Conservation (phyloP, 495 filamentous ascomycete genomes). For the Neurospora sp. region DNA sequence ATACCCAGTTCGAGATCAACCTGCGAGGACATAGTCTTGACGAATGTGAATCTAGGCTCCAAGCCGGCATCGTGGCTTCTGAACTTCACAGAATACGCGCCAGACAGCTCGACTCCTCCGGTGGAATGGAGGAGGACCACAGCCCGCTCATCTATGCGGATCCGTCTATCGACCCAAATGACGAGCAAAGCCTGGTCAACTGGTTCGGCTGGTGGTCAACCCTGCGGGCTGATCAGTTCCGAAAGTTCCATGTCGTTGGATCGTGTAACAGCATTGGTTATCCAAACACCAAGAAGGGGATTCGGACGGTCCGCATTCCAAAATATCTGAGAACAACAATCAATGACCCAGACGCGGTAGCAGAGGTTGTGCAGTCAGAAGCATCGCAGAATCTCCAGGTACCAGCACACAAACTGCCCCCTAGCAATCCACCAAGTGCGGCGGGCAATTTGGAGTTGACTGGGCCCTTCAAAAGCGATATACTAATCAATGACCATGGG, state of each 20-base stretch:
- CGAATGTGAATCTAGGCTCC: conserved; percentile 18
- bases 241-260: conserved; percentile 38
- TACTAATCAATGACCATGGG: background rate
- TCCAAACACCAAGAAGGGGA: conserved; percentile 14
- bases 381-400: background rate
- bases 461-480: conserved; percentile 6
- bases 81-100: conserved; percentile 14
- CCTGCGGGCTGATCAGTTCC: conserved; percentile 33
- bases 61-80: conserved; percentile 11
- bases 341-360: conserved; percentile 29
- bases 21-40: conserved; percentile 15
- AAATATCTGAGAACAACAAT: conserved; percentile 27
- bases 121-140: conserved; percentile 19
- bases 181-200: conserved; percentile 42
- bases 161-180: conserved; percentile 35
- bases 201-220: conserved; percentile 47
- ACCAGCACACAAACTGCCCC: background rate
- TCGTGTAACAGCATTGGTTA: conserved; percentile 18
- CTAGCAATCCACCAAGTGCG: background rate
- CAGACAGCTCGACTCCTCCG: conserved; percentile 3
- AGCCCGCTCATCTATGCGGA: conserved; percentile 33
- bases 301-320: conserved; percentile 27
- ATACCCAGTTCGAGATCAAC: conserved; percentile 5
- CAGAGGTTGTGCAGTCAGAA: conserved; percentile 12
- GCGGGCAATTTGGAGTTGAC: background rate